phyloP scores from a whole-genome alignment of 352 stramenopile species.

The Peronospora tabacina region DNA sequence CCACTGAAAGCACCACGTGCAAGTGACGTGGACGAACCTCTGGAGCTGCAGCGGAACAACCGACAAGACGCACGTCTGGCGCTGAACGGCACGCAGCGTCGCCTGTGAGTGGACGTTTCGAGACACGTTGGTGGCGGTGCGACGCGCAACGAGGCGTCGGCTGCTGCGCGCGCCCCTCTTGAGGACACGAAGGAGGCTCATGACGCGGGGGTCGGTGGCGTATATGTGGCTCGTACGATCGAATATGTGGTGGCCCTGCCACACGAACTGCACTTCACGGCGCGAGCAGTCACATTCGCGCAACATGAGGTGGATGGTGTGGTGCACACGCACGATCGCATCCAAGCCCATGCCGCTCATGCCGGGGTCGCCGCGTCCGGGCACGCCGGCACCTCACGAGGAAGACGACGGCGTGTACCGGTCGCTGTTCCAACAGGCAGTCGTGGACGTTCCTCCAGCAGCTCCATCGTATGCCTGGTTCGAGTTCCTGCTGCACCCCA shows the following conservation, averaged over 20 bases:
- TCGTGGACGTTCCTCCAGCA: conserved; percentile 58
- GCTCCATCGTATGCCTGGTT: conserved; percentile 77
- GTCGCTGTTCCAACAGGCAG: conserved; percentile 76
- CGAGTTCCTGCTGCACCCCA: conserved; percentile 76
- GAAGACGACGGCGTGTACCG: conserved; percentile 72
- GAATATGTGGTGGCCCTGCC: conserved; percentile 6
- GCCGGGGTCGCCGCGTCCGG: conserved; percentile 53
- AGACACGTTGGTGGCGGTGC: conserved; percentile 9
- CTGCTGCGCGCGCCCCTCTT: conserved; percentile 36
- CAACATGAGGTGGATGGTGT: not conserved
- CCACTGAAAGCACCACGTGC: not conserved
- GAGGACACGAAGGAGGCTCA: conserved; percentile 57
- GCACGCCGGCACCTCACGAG: conserved; percentile 30
- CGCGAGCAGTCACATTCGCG: not conserved
- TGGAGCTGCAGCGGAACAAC: conserved; percentile 17
- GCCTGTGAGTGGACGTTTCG: conserved; percentile 16
- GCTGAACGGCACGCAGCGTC: conserved; percentile 2
- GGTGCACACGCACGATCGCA: conserved; percentile 6
- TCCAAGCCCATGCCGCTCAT: conserved; percentile 42
- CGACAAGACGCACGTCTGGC: conserved; percentile 27
- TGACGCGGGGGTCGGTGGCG: conserved; percentile 11
- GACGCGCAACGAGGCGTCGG: conserved; percentile 28
- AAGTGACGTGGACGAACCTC: conserved; percentile 14
- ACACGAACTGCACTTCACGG: conserved; percentile 23
- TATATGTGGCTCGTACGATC: conserved; percentile 13